Evolutionary conservation across 2,329 filamentous ascomycete genomes (phyloP).

Genomic region (Paecilomyces niveus): DNA sequence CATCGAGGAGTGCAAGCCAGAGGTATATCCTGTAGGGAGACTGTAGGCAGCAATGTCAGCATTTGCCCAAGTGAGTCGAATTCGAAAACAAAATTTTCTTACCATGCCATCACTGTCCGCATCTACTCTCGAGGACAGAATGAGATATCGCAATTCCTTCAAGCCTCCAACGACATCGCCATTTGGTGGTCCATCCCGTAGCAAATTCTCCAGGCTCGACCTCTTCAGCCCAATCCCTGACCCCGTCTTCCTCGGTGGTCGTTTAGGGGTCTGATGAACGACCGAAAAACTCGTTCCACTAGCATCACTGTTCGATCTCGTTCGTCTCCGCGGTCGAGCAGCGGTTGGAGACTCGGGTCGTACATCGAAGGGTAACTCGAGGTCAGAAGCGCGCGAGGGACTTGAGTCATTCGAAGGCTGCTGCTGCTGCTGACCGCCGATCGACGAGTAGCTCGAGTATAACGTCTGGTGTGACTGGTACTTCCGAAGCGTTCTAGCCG

Average conservation of each 20-base stretch:
- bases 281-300: conserved; percentile 32
- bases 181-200: conserved; percentile 71
- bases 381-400: conserved; percentile 4
- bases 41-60: conserved; percentile 39
- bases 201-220: conserved; percentile 60
- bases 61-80: conserved; percentile 1
- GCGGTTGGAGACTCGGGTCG: conserved; percentile 18
- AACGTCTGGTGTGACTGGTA: conserved; percentile 66
- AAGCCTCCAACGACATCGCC: conserved; percentile 49
- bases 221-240: conserved; percentile 39
- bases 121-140: conserved; percentile 44
- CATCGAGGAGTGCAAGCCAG: conserved; percentile 89
- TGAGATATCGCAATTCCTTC: conserved; percentile 41
- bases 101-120: conserved; percentile 50
- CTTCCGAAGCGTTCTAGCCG: conserved; percentile 61
- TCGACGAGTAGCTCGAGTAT: conserved; percentile 49
- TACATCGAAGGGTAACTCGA: conserved; percentile 18
- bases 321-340: conserved; percentile 34
- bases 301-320: conserved; percentile 68
- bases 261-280: conserved; percentile 19
- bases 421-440: conserved; percentile 56
- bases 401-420: conserved; percentile 10
- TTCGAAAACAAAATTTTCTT: conserved; percentile 8
- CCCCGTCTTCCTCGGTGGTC: conserved; percentile 38
- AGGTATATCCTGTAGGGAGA: conserved; percentile 90